Percentiles rank a stretch among this genome's conserved stretches.
phyloP scores from a whole-genome alignment of 305 asterid species.

The Plantago rigida region DNA sequence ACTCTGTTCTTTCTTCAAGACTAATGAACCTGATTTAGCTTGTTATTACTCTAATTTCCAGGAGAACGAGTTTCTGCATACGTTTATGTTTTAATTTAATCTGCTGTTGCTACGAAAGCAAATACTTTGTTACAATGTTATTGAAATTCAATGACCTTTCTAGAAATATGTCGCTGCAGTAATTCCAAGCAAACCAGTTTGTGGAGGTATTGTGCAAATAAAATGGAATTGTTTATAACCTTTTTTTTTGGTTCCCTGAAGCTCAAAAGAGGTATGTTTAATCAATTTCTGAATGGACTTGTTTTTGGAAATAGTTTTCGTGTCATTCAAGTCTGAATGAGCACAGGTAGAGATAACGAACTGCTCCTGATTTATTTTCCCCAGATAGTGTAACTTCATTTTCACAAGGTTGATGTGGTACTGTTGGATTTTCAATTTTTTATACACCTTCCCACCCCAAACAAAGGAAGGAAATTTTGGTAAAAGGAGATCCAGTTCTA shows the following conservation, averaged over 20 bases:
- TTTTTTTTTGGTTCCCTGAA: slow-evolving; percentile 30
- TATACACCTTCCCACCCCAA: too few species aligned
- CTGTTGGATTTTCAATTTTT: too few species aligned
- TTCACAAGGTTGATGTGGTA: too few species aligned
- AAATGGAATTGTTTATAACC: slow-evolving; percentile 31
- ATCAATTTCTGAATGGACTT: not conserved
- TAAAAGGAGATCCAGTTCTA: too few species aligned
- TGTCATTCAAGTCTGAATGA: not conserved
- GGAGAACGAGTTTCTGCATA: too few species aligned
- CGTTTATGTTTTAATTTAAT: not conserved
- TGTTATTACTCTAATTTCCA: too few species aligned
- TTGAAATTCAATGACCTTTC: slow-evolving; percentile 29
- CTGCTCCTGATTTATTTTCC: not conserved
- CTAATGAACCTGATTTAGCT: too few species aligned
- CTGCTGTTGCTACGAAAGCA: not conserved
- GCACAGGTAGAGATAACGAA: slow-evolving; percentile 1
- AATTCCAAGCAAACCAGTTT: slow-evolving; percentile 42
- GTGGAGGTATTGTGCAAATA: slow-evolving; percentile 33
- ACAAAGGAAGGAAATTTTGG: too few species aligned
- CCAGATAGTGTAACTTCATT: not conserved
- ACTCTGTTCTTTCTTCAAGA: too few species aligned
- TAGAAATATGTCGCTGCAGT: slow-evolving; percentile 55
- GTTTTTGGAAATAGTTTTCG: not conserved
- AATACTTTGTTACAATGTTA: not conserved
- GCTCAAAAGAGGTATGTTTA: slow-evolving; percentile 39